Conservation (phyloP, 176 grass and related monocot genomes). For the Paspalum notatum region DNA sequence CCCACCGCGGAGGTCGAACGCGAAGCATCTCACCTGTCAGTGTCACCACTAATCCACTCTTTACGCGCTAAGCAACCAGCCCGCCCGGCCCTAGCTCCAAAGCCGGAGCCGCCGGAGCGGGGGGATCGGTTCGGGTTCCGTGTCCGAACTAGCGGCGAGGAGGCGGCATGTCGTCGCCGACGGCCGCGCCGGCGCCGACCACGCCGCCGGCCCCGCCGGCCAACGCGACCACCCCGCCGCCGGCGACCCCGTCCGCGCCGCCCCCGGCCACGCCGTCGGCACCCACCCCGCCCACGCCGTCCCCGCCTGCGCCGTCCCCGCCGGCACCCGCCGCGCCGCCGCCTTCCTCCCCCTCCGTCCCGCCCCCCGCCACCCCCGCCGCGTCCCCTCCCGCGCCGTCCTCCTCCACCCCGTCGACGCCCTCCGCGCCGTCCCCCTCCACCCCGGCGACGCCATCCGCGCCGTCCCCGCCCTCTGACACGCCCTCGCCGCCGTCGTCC, state of each 20-base stretch:
- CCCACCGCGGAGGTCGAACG: background rate
- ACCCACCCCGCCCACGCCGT: background rate
- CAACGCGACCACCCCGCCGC: background rate
- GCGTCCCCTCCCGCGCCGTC: slow-evolving; percentile 36
- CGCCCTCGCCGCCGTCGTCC: slow-evolving; percentile 31
- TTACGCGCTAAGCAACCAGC: slow-evolving; percentile 40
- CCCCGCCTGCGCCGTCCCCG: background rate
- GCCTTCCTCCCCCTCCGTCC: background rate
- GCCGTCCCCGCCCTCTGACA: slow-evolving; percentile 38
- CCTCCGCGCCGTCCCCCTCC: slow-evolving; percentile 39
- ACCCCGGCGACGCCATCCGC: slow-evolving; percentile 24
- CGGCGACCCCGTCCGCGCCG: background rate
- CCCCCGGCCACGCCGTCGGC: background rate
- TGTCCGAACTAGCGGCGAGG: slow-evolving; percentile 14
- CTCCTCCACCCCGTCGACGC: slow-evolving; percentile 2
- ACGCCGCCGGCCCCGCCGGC: background rate
- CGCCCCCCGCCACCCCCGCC: slow-evolving; percentile 13
- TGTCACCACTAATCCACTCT: background rate
- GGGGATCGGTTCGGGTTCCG: background rate
- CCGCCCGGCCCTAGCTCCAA: background rate
- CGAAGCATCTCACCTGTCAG: slow-evolving; percentile 6
- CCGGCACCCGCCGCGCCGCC: slow-evolving; percentile 24
- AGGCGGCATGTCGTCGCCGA: slow-evolving; percentile 41
- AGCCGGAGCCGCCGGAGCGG: background rate
- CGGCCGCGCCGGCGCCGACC: slow-evolving; percentile 52